These are phyloP conservation scores for Kitagawia praeruptora DNA, from an alignment of 129 eudicot genomes.

Conservation along the genomic window DNA sequence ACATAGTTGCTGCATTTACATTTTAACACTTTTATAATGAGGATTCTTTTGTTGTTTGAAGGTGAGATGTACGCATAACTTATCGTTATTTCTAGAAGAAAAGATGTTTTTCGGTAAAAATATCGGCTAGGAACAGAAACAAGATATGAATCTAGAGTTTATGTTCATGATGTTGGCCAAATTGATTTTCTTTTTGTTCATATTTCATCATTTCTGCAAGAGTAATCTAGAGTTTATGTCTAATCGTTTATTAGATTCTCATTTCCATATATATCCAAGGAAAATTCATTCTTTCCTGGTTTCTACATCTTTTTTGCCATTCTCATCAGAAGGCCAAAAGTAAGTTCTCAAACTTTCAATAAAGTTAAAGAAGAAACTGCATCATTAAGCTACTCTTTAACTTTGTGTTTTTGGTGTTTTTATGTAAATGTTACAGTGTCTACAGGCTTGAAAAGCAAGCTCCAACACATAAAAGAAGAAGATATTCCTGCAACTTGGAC, in stretches of 20 bases:
- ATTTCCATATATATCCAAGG: not conserved
- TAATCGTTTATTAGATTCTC: too few relatives aligned
- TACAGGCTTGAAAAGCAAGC: slow-evolving; percentile 24
- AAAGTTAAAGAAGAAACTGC: not conserved
- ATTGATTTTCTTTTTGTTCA: not conserved
- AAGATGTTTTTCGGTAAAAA: not conserved
- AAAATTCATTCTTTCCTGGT: not conserved
- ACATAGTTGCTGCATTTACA: too few relatives aligned
- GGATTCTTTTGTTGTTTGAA: too few relatives aligned
- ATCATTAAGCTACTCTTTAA: not conserved
- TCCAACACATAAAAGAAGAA: slow-evolving; percentile 69
- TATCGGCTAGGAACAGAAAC: not conserved
- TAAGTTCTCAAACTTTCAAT: slow-evolving; percentile 14
- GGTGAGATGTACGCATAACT: not conserved
- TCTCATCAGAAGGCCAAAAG: slow-evolving; percentile 12
- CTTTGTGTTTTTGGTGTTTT: slow-evolving; percentile 3
- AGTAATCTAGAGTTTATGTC: too few relatives aligned
- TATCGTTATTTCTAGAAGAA: too few relatives aligned
- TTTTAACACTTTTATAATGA: too few relatives aligned
- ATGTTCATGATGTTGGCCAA: slow-evolving; percentile 2
- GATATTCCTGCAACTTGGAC: slow-evolving; percentile 37
- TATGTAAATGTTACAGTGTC: slow-evolving; percentile 36
- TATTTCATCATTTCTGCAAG: slow-evolving; percentile 1
- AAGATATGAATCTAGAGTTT: not conserved
- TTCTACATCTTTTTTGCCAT: not conserved